A percentile compares a stretch with the other conserved stretches of the same genome.
Conservation (phyloP, 2,329 filamentous ascomycete species). For the Tolypocladium nubicola region DNA sequence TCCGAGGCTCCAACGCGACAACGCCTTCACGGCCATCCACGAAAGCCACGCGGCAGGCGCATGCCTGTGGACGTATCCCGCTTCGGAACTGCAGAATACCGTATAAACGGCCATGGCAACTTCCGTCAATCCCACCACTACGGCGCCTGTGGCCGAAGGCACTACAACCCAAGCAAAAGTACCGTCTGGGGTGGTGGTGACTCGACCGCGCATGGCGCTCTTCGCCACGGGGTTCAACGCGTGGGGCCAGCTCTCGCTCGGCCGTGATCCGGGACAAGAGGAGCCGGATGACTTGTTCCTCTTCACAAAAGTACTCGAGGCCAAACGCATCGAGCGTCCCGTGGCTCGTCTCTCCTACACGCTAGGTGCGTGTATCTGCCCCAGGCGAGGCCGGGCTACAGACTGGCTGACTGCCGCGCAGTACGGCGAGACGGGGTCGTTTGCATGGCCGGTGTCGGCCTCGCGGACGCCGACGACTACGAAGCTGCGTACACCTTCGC, state of each 20-base stretch:
- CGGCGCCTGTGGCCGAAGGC: not conserved
- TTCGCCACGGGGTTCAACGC: conserved; percentile 49
- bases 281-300: conserved; percentile 34
- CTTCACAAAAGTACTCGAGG: conserved; percentile 32
- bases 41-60: not conserved
- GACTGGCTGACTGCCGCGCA: conserved; percentile 3
- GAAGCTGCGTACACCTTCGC: conserved; percentile 2
- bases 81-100: not conserved
- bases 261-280: not conserved
- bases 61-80: not conserved
- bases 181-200: not conserved
- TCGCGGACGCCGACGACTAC: conserved; percentile 1
- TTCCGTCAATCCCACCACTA: not conserved
- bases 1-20: not conserved
- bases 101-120: not conserved
- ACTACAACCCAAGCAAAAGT: not conserved
- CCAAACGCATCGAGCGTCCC: conserved; percentile 22
- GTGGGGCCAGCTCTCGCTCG: conserved; percentile 42
- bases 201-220: conserved; percentile 31
- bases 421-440: conserved; percentile 9
- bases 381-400: not conserved
- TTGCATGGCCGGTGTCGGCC: conserved; percentile 11
- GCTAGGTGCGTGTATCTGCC: conserved; percentile 25
- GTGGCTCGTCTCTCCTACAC: conserved; percentile 32
- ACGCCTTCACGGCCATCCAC: too few species aligned